Evolutionary conservation across 2,329 filamentous ascomycete genomes (phyloP), one percentile per base, ranked within the genome.

Genomic region (Fusarium acutatum): DNA sequence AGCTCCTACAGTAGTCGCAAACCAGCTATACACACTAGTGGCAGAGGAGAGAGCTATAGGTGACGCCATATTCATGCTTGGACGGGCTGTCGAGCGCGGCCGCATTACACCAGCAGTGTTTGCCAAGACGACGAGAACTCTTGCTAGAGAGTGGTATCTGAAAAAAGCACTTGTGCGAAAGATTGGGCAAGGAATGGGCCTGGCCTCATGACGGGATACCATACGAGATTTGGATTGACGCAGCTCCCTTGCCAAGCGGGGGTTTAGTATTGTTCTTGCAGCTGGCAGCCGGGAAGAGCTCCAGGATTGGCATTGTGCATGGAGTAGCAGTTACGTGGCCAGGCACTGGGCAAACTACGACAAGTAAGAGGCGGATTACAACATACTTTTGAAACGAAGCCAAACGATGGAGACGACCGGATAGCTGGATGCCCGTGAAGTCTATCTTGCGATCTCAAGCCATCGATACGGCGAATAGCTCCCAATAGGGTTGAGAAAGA

Each of bases 1-100:
- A n/a, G 94, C 95, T 7, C 95, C 96, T 2, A 98, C 94, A 0
- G 92, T 98, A 4, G 96, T 98, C 9, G 94, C 93, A 1, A 95
- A 96, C 74, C 96, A 99, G 85, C 85, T 99, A 28, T 99, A 98
- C 82, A 91, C 92, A 53, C 86, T 97, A 5, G 94, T 95, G 34
- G 94, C 95, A 3, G 96, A 99, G 80, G 96, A 98, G 83, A 88
- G 92, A 74, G 95, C 93, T 6, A 88, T 97, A 53, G 93, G 92
- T 37, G 96, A 98, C 80, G 93, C 94, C 6, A 90, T 98, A 71
- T 97, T 96, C 79, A 91, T 95, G 71, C 85, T 97, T 20, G 92
- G 93, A 3, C 86, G 92, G 63, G 94, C 92, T 3, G 87, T 96
- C 26, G 93, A 96, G 81, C 86, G 88, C 59, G 94, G 94, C 8